Evolutionary conservation across 2,329 filamentous ascomycete species (phyloP), one percentile per base, ranked within the genome.

Genomic region (Aspergillus intermedius): DNA sequence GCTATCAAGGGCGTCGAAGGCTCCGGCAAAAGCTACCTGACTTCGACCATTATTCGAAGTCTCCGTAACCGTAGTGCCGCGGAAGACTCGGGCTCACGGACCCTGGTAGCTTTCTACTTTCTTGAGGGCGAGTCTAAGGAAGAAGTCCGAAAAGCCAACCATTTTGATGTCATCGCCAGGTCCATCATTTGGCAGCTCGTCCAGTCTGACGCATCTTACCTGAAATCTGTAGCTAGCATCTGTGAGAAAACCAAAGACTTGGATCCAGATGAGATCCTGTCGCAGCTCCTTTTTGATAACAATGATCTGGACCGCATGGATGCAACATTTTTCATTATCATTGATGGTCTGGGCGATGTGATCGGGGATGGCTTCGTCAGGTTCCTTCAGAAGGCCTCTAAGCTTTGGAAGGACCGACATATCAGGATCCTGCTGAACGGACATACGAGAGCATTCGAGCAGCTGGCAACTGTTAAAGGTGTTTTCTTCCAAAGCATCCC

Each of bases 271-370:
- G 53, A 54, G 5, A 48, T 57, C 4, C 44, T 49, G 5, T 32
- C 35, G 5, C 46, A 41, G 15, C 21, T 57, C 15, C 35, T 57
- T 17, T 51, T 55, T 2, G 50, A 55, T 34, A 45, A 47, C 15
- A 49, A 54, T 9, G 49, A 55, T 19, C 25, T 57, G 9, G 44
- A 42, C 2, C 42, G 48, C 17, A 56, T 56, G 13, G 54, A 62
- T 37, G 53, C 54, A 5, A 59, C 53, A 5, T 55, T 77, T 61
- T 44, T 73, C 54, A 32, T 74, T 70, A 50, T 69, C 63, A 62
- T 80, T 69, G 35, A 80, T 60, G 30, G 79, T 65, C 55, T 78
- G 67, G 54, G 55, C 75, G 81, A 25, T 76, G 77, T 2, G 4
- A 42, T 53, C 3, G 54, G 55, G 3, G 53, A 57, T 39, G 50